A percentile compares a stretch with the other conserved stretches of the same genome.
These are phyloP conservation scores for Penicillium sp. DNA, from an alignment of 2,329 filamentous ascomycete species.

Conservation along the genomic window DNA sequence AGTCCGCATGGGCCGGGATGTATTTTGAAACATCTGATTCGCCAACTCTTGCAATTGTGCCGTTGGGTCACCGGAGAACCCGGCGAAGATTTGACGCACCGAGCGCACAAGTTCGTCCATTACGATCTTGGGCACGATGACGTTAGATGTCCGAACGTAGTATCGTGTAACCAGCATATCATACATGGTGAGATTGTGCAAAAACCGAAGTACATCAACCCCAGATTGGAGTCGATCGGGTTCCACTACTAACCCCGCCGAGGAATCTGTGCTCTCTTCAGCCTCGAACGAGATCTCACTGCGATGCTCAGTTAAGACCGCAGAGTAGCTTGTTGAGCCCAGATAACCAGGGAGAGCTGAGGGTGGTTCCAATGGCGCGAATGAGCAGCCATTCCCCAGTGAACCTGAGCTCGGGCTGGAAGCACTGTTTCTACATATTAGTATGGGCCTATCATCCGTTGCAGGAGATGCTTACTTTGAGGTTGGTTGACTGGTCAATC, in stretches of 20 bases:
- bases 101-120: constrained; percentile 28
- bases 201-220: constrained; percentile 29
- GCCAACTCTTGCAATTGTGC: constrained; percentile 27
- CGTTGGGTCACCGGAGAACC: constrained; percentile 25
- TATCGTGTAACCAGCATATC: constrained; percentile 27
- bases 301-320: constrained; percentile 34
- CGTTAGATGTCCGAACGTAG: constrained; percentile 23
- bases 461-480: constrained; percentile 21
- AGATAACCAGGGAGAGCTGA: constrained; percentile 33
- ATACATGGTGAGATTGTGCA: constrained; percentile 27
- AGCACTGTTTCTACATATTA: constrained; percentile 15
- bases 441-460: neutral
- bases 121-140: constrained; percentile 24
- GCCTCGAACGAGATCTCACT: constrained; percentile 33
- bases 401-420: constrained; percentile 27
- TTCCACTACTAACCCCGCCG: constrained; percentile 22
- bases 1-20: constrained; percentile 25
- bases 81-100: constrained; percentile 25
- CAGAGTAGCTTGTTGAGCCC: constrained; percentile 36
- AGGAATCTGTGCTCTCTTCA: constrained; percentile 21
- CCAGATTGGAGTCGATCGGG: constrained; percentile 30
- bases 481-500: constrained; percentile 19
- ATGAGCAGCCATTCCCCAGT: constrained; percentile 17
- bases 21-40: constrained; percentile 31
- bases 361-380: constrained; percentile 23